Evolutionary conservation across 805 yeast genomes (phyloP), one percentile per base, ranked within the genome.

Genomic region (Scheffersomyces stipitis): DNA sequence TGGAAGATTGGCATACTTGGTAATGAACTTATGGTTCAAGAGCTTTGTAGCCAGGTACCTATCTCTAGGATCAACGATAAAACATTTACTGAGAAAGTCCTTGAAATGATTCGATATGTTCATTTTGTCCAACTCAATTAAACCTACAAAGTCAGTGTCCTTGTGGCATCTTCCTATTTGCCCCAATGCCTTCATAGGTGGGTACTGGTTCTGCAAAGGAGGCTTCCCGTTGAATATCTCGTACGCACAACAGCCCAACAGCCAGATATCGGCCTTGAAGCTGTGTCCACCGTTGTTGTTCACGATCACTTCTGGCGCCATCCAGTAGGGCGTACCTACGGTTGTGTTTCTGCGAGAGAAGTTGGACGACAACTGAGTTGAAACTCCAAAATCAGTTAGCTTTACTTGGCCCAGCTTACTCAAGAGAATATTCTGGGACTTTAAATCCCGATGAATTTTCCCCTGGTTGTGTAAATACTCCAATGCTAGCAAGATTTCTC

Each of bases 191-290:
- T 62, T 65, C 75, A 69, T 68, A 3, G 75, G 73, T 1, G 71
- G 51, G 41, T 46, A 59, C 12, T 52, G 54, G 20, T 46, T 58
- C 40, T 69, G 74, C 23, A 81, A 55, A 7, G 95, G 93, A 1
- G 95, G 93, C 46, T 74, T 81, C 0, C 90, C 88, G 20, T 70
- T 70, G 9, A 83, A 81, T 43, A 85, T 60, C 52, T 85, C 95
- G 38, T 80, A 80, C 2, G 86, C 79, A 24, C 91, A 84, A 42
- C 87, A 83, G 1, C 91, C 93, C 40, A 84, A 62, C 6, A 87
- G 81, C 93, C 93, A 84, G 3, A 84, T 73, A 57, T 84, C 93
- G 0, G 91, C 90, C 34, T 78, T 73, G 45, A 42, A 68, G 36
- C 64, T 55, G 45, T 69, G 73, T 36, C 76, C 81, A n/a, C 80